Base-by-base conservation (phyloP, 441 rosid genomes). In the Syzygium syzygioides region DNA sequence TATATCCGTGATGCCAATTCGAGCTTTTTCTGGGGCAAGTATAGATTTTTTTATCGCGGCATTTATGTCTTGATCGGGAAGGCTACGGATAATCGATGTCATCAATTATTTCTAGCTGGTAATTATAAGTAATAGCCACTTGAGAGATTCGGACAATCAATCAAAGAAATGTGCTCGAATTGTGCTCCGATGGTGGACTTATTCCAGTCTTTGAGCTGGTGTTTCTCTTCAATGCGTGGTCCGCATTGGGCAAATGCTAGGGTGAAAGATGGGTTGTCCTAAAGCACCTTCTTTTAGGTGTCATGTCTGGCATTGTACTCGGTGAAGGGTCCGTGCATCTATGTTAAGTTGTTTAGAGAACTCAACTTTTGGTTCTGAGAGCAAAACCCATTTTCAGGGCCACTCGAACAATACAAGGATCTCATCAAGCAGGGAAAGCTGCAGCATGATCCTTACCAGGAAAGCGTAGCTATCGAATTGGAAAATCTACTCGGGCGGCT, bases 401-500 rank as follows among this genome's bases (percentile, higher is more conserved):
- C 93, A 52, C 86, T 96, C 56, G 87, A 76, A 64, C 94, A 90
- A 85, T 96, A 94, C 91, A 92, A 79, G 91, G 94, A 93, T 84
- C 89, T 96, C 89, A 96, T 96, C 48, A 93, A 93, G 85, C 93
- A 92, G 91, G 98, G 98, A 89, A 95, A 94, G 94, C 92, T 97
- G 71, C 95, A 92, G 91, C 93, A 94, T 85, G 99, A 97, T 92
- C 94, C 94, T 54, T 87, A 93, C 92, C 99, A 97, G 93, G 98
- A 96, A 91, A 92, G 76, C 85, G 93, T 97, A 54, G 98, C 96
- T 89, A 83, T 93, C 80, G 94, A 96, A 68, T 93, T 97, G 68
- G 94, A 96, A 37, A 94, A 94, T 87, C 89, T 97, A 91, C 94
- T 94, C 56, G 94, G 94, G 88, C 94, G 97, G 93, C 91, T 97